A percentile compares a stretch with the other conserved stretches of the same genome.
These are phyloP conservation scores for Penicillium ochrochloron DNA, from an alignment of 495 filamentous ascomycete species.

Conservation along the genomic window DNA sequence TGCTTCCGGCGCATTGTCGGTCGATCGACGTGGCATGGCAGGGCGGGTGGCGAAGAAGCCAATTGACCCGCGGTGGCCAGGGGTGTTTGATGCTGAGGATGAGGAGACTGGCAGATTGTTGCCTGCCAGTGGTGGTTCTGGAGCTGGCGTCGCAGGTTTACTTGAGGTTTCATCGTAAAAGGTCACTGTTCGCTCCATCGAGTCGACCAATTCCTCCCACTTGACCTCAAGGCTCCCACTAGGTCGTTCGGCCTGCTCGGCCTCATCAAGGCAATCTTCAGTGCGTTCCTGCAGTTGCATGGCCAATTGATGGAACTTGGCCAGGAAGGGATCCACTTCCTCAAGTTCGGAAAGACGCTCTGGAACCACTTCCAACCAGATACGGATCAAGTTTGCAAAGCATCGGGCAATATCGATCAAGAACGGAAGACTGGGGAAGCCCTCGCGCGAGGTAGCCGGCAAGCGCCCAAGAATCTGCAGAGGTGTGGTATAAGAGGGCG, in stretches of 20 bases:
- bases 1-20: constrained; percentile 45
- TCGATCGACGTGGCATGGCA: constrained; percentile 48
- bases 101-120: constrained; percentile 29
- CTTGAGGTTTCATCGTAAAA: constrained; percentile 47
- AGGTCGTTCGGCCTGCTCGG: constrained; percentile 73
- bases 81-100: constrained; percentile 4
- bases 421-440: constrained; percentile 93
- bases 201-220: constrained; percentile 77
- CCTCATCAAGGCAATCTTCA: constrained; percentile 67
- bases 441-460: constrained; percentile 82
- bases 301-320: constrained; percentile 78
- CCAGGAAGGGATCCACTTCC: constrained; percentile 43
- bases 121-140: constrained; percentile 34
- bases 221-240: constrained; percentile 61
- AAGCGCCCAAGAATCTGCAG: constrained; percentile 87
- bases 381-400: constrained; percentile 83
- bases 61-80: constrained; percentile 49
- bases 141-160: constrained; percentile 47
- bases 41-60: constrained; percentile 49
- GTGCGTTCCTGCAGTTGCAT: constrained; percentile 72
- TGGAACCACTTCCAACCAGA: constrained; percentile 76
- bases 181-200: constrained; percentile 59
- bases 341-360: constrained; percentile 40
- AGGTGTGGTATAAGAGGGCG: constrained; percentile 90
- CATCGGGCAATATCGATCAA: constrained; percentile 89